Base-by-base conservation (phyloP, 2,329 filamentous ascomycete species). In the Cladosporium velox region DNA sequence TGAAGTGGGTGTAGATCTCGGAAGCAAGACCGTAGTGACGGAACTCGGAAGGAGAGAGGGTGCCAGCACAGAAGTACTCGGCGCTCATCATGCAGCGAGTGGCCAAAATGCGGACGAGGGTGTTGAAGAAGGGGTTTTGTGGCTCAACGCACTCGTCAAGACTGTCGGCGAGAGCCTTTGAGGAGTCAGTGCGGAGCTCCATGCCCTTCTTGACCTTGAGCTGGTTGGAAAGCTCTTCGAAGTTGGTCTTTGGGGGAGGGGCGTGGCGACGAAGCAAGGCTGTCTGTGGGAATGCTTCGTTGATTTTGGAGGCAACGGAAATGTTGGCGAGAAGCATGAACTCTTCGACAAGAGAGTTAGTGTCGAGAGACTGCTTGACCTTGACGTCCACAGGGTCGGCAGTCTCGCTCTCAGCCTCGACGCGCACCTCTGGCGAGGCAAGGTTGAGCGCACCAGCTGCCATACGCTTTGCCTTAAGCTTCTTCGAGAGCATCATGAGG, bases 271-370 rank as follows among this genome's bases (percentile, higher is more conserved):
- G 91, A 18, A 99, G 87, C 72, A 99, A 89, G 59, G 95, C 95
- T 0, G 93, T 98, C 79, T 99, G 94, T 0, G 95, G 94, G 79
- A 97, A 98, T 2, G 93, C 89, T 59, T 91, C 87, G 81, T 96
- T 92, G 75, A 96, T 96, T 78, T 92, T 94, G 70, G 88, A 86
- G 7, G 94, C 95, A 34, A 99, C 96, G 72, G 90, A 94, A 75
- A 92, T 93, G 81, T 99, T 99, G 83, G 95, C 96, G 77, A 98
- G 91, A 75, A 99, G 84, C 95, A 99, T 99, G 84, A 99, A 98
- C 77, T 99, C 95, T 77, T 99, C 95, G 32, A 99, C 96, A 5
- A 99, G 87, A 26, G 94, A 97, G 82, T 98, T 99, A 63, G 95
- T 99, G 75, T 95, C 93, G 44, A 99, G 88, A 61, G 93, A 88